Base-by-base conservation (phyloP, 495 filamentous ascomycete species). In the Penicillium ochrochloron region DNA sequence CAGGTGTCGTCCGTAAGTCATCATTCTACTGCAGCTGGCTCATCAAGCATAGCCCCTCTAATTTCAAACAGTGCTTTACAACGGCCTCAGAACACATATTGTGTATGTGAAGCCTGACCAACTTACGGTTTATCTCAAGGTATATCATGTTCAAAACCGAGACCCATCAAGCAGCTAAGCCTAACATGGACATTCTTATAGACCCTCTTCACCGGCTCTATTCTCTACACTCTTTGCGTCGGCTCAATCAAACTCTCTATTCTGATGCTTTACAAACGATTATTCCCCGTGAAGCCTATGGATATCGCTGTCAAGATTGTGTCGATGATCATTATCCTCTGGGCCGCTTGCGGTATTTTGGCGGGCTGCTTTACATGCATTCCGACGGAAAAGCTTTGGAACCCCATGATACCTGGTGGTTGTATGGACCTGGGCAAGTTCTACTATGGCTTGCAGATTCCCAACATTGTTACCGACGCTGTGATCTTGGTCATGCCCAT, bases 401-500 rank as follows among this genome's bases (percentile, higher is more conserved):
- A 72, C 31, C 69, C 64, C 8, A 44, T 46, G 21, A 48, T 70
- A 10, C 48, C 62, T 2, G 72, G 75, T 27, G 61, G 62, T 3
- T 82, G 77, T 52, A 69, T 82, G 44, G 68, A 80, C 51, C 52
- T 69, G 3, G 66, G 63, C 23, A 64, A 54, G 33, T 76, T 73
- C 57, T 78, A 76, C 50, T 73, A 81, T 9, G 76, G 72, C 0
- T 73, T 74, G 34, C 73, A 79, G 27, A 70, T 80, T 7, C 75
- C 78, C 11, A 83, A 84, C 41, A 78, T 83, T 25, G 50, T 75
- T 0, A 75, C 76, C 0, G 81, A 83, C 66, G 67, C 76, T 14
- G 69, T 75, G 9, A 75, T 84, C 10, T 71, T 84, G 21, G 31
- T 83, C 0, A 79, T 87, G 46, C 86, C 86, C 0, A 73, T 88